Percentiles rank a stretch among this genome's conserved stretches.
phyloP scores from a whole-genome alignment of 108 stramenopile species.

The Skeletonema grethae region DNA sequence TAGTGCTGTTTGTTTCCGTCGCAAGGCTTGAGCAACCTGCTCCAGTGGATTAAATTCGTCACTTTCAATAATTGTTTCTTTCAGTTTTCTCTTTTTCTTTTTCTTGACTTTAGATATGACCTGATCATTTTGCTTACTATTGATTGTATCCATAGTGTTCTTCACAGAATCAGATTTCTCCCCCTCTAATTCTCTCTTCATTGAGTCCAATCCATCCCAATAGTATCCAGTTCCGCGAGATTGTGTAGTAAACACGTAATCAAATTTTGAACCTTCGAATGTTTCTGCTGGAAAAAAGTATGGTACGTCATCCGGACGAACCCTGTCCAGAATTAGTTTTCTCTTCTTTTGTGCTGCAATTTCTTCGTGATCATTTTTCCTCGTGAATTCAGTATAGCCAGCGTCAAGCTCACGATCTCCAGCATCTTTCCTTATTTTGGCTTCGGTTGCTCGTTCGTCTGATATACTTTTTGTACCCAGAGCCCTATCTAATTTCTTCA shows the following conservation, averaged over 20 bases:
- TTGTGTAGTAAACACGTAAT: conserved; percentile 85
- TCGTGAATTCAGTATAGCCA: conserved; percentile 72
- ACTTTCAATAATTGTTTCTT: conserved; percentile 33
- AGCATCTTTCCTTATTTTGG: conserved; percentile 55
- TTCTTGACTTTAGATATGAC: conserved; percentile 9
- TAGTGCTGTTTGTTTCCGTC: conserved; percentile 54
- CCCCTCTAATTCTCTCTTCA: conserved; percentile 55
- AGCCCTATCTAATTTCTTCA: conserved; percentile 73
- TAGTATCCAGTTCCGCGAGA: conserved; percentile 80
- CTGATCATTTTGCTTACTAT: not conserved
- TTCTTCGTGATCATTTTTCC: conserved; percentile 57
- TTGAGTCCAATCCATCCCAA: conserved; percentile 86
- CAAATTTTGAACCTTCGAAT: conserved; percentile 76
- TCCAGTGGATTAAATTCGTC: conserved; percentile 78
- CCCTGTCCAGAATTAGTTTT: conserved; percentile 56
- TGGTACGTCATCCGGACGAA: conserved; percentile 64
- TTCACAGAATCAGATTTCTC: not conserved
- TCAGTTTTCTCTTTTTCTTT: conserved; percentile 58
- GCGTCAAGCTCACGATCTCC: conserved; percentile 57
- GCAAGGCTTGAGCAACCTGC: conserved; percentile 65
- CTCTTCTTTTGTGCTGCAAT: conserved; percentile 50
- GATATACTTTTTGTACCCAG: conserved; percentile 66
- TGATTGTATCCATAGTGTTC: not conserved
- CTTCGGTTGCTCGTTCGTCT: conserved; percentile 74
- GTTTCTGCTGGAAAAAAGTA: conserved; percentile 67